Percentiles rank a stretch among this genome's conserved stretches.
phyloP scores from a whole-genome alignment of 75 land plant genomes.

The Pinus albicaulis region DNA sequence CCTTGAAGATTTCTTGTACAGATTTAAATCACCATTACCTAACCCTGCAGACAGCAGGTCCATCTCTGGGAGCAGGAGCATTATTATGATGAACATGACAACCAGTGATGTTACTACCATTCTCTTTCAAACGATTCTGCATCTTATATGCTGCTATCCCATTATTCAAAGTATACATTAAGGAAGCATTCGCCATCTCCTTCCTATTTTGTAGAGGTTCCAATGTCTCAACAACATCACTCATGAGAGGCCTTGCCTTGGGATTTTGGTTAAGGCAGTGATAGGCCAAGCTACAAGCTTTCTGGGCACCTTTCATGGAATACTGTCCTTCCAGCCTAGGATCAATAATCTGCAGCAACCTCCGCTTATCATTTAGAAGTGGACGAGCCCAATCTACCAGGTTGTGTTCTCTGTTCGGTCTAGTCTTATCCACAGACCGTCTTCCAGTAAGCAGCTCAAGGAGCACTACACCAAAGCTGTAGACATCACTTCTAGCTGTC shows the following conservation, averaged over 20 bases:
- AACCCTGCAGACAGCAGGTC: constrained; percentile 11
- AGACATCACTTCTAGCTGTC: constrained; percentile 79
- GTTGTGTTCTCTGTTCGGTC: constrained; percentile 59
- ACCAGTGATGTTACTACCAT: not conserved
- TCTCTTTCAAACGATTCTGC: not conserved
- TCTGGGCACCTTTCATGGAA: constrained; percentile 69
- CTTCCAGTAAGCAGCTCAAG: constrained; percentile 73
- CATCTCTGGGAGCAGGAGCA: constrained; percentile 5
- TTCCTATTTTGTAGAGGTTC: constrained; percentile 54
- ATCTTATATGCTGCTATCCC: constrained; percentile 8
- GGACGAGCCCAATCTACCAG: constrained; percentile 79
- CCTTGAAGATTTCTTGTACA: not conserved
- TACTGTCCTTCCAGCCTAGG: constrained; percentile 66
- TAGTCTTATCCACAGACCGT: constrained; percentile 69
- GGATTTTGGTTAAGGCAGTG: constrained; percentile 70
- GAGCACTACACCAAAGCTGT: constrained; percentile 78
- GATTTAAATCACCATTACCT: not conserved
- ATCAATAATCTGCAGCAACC: constrained; percentile 58
- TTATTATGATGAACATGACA: not conserved
- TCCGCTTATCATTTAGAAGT: constrained; percentile 59
- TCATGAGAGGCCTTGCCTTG: constrained; percentile 76
- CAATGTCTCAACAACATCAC: constrained; percentile 70
- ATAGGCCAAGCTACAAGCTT: constrained; percentile 68
- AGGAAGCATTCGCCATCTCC: constrained; percentile 21
- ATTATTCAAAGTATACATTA: constrained; percentile 8